Conservation (phyloP, 306 rosid species). For the Biancaea sappan region DNA sequence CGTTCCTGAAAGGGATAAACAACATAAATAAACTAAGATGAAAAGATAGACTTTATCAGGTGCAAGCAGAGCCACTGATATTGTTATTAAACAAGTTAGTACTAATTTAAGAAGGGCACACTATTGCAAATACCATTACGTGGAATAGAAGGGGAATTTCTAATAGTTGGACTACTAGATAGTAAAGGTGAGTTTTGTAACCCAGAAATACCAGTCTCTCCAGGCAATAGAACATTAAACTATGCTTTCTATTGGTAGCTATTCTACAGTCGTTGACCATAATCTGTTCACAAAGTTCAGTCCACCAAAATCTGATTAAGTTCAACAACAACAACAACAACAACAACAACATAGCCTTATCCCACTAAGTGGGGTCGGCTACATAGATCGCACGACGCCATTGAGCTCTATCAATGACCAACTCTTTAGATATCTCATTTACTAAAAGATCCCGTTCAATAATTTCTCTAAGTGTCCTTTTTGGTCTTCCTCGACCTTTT, state of each 20-base stretch:
- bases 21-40: conserved; percentile 16
- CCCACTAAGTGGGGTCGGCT: no score
- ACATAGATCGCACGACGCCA: no score
- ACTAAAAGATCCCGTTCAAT: no score
- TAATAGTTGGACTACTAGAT: background rate
- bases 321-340: no score
- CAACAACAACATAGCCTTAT: no score
- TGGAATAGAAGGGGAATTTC: background rate
- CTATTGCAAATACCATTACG: background rate
- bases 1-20: conserved; percentile 60
- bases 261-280: background rate
- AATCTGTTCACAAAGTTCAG: background rate
- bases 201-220: background rate
- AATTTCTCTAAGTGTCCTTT: no score
- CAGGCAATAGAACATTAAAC: conserved; percentile 8
- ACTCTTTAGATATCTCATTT: no score
- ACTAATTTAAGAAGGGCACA: background rate
- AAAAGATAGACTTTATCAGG: background rate
- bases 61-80: background rate
- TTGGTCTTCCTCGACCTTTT: no score
- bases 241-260: background rate
- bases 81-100: background rate
- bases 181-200: background rate
- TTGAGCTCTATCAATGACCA: no score
- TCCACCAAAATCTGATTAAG: background rate